These are phyloP conservation scores for Cercis canadensis DNA, from an alignment of 306 rosid genomes.

Conservation along the genomic window DNA sequence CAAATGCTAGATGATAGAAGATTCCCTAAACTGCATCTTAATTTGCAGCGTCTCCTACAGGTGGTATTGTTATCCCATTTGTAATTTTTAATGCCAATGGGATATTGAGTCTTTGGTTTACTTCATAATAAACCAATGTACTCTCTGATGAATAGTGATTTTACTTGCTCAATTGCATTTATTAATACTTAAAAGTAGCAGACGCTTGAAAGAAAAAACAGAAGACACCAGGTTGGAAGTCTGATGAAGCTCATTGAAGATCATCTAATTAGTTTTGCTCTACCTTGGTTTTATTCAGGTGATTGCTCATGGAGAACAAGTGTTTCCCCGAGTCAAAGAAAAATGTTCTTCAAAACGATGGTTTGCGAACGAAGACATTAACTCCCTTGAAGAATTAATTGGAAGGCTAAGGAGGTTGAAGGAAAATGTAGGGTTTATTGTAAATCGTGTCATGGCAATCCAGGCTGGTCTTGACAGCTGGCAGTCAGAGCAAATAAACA, in stretches of 20 bases:
- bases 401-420: constrained; percentile 85
- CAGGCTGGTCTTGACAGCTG: constrained; percentile 96
- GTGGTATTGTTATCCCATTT: constrained; percentile 44
- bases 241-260: not conserved
- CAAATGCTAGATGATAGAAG: constrained; percentile 98
- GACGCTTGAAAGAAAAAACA: not conserved
- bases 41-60: constrained; percentile 96
- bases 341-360: constrained; percentile 84
- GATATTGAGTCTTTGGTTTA: not conserved
- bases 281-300: constrained; percentile 54
- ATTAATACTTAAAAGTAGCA: not conserved
- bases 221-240: not conserved
- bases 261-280: constrained; percentile 26
- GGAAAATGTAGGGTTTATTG: constrained; percentile 94
- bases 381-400: constrained; percentile 82
- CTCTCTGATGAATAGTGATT: not conserved
- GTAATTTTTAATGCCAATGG: not conserved
- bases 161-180: not conserved
- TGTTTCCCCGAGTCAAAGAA: constrained; percentile 89
- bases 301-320: constrained; percentile 93
- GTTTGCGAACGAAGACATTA: constrained; percentile 73
- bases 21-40: constrained; percentile 93
- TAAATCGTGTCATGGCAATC: constrained; percentile 84
- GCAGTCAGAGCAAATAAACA: constrained; percentile 95
- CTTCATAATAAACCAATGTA: not conserved